These are phyloP conservation scores for Trypanosoma avium DNA, from an alignment of 208 protist species.

Conservation along the genomic window DNA sequence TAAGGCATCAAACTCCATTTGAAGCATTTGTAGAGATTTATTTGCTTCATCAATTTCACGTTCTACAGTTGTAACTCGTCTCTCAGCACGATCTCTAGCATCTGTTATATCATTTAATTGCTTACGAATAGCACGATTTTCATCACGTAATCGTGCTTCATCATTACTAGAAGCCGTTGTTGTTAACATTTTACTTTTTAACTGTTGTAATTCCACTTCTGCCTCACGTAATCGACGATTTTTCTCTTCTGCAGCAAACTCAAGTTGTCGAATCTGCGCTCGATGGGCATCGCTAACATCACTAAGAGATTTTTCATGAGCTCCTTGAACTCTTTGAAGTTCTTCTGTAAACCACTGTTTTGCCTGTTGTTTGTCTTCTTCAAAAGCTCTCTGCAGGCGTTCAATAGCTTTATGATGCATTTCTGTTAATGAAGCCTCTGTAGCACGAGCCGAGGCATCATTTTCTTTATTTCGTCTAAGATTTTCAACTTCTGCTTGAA, in stretches of 20 bases:
- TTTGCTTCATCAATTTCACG: slow-evolving; percentile 36
- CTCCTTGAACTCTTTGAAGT: slow-evolving; percentile 42
- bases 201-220: slow-evolving; percentile 56
- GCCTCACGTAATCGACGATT: slow-evolving; percentile 39
- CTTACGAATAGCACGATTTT: slow-evolving; percentile 43
- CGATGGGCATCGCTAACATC: slow-evolving; percentile 51
- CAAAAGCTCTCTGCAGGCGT: slow-evolving; percentile 63
- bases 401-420: slow-evolving; percentile 54
- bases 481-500: slow-evolving; percentile 54
- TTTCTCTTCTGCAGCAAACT: slow-evolving; percentile 39
- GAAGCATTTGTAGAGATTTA: slow-evolving; percentile 47
- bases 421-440: slow-evolving; percentile 39
- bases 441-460: slow-evolving; percentile 26
- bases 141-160: slow-evolving; percentile 50
- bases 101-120: slow-evolving; percentile 49
- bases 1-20: slow-evolving; percentile 35
- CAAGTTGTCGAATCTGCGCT: slow-evolving; percentile 43
- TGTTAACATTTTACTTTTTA: slow-evolving; percentile 33
- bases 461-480: slow-evolving; percentile 35
- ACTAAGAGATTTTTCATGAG: slow-evolving; percentile 43
- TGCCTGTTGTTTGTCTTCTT: slow-evolving; percentile 64
- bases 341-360: slow-evolving; percentile 61
- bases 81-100: slow-evolving; percentile 42
- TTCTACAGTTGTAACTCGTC: slow-evolving; percentile 45
- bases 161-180: not conserved